phyloP scores from a whole-genome alignment of 148 eudicot species.

The Diospyros kaki region DNA sequence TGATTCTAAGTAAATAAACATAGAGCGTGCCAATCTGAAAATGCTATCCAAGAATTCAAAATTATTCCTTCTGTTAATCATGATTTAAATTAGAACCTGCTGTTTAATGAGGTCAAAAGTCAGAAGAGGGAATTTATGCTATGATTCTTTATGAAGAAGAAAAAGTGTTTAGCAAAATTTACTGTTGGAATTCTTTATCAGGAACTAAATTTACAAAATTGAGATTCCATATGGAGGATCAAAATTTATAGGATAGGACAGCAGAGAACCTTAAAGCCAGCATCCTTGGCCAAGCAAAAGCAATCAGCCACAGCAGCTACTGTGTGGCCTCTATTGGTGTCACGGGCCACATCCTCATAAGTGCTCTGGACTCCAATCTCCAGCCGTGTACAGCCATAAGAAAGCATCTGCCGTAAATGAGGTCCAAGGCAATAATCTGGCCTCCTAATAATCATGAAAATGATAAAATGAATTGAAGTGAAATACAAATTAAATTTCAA shows the following conservation, averaged over 20 bases:
- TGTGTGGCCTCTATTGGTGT: constrained; percentile 96
- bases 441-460: constrained; percentile 47
- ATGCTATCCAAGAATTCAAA: constrained; percentile 3
- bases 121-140: too few relatives aligned
- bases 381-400: constrained; percentile 92
- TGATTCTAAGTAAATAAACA: background rate
- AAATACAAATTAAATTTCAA: background rate
- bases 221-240: constrained; percentile 5
- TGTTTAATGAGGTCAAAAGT: background rate
- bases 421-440: constrained; percentile 99
- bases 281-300: constrained; percentile 97
- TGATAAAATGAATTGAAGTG: background rate
- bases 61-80: background rate
- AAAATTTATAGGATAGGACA: background rate
- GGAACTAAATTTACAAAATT: background rate
- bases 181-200: too few relatives aligned
- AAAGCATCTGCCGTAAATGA: constrained; percentile 94
- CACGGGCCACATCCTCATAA: constrained; percentile 98
- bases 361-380: constrained; percentile 99
- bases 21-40: background rate
- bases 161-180: too few relatives aligned
- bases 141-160: background rate
- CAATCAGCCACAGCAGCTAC: constrained; percentile 99
- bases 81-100: background rate
- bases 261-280: constrained; percentile 86